phyloP scores from a whole-genome alignment of 2,329 filamentous ascomycete genomes.

The Whalleya microplaca region DNA sequence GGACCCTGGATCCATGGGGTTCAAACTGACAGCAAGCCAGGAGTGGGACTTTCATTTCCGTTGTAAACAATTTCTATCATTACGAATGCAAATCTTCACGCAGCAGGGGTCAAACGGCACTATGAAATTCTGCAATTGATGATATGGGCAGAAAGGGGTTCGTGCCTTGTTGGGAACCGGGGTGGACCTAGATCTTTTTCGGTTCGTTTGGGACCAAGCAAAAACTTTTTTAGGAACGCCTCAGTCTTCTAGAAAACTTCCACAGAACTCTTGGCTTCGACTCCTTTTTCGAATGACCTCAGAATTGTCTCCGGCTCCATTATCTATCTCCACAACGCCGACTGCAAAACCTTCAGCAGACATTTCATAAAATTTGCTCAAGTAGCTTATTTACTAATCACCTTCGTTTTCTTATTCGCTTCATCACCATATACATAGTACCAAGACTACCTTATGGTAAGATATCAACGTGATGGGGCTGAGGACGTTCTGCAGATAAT shows the following conservation, averaged over 20 bases:
- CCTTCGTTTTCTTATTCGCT: too few relatives aligned
- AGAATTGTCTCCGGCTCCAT: not conserved
- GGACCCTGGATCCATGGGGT: not conserved
- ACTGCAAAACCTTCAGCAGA: not conserved
- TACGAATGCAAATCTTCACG: not conserved
- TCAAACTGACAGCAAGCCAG: not conserved
- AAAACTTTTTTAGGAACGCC: not conserved
- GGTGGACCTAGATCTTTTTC: not conserved
- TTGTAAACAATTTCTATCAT: not conserved
- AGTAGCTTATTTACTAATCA: too few relatives aligned
- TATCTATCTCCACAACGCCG: not conserved
- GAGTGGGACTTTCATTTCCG: not conserved
- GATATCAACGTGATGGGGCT: not conserved
- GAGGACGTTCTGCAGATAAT: not conserved
- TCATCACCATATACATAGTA: too few relatives aligned
- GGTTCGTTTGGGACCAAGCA: not conserved
- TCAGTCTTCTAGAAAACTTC: not conserved
- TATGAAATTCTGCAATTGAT: not conserved
- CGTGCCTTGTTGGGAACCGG: not conserved
- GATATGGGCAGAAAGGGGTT: not conserved
- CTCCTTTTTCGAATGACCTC: not conserved
- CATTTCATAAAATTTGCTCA: not conserved
- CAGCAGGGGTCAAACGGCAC: not conserved
- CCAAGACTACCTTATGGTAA: not conserved
- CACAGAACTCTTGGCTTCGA: not conserved